These are phyloP conservation scores for Tricholoma terreum DNA, from an alignment of 768 basidiomycete genomes.

Conservation along the genomic window DNA sequence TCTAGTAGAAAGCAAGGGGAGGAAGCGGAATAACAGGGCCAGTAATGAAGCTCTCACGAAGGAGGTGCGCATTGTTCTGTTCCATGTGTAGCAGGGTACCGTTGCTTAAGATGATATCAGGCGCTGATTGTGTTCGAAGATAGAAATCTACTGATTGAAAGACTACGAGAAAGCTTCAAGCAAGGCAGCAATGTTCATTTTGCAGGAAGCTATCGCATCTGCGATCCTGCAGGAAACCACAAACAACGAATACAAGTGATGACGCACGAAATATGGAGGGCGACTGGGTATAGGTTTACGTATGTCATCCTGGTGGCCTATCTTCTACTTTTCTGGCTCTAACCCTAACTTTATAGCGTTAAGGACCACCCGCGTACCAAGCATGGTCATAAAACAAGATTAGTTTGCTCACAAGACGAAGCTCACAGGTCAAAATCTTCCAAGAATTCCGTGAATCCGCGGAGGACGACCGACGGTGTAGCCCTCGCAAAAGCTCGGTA, in stretches of 20 bases:
- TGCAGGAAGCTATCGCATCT: slow-evolving; percentile 36
- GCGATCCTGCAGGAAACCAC: slow-evolving; percentile 29
- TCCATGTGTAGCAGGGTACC: neutral
- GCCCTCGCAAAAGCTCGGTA: slow-evolving; percentile 39
- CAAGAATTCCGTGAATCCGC: slow-evolving; percentile 32
- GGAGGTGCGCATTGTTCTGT: slow-evolving; percentile 12
- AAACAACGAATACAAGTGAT: slow-evolving; percentile 41
- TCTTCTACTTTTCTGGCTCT: slow-evolving; percentile 1
- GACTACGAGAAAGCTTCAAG: slow-evolving; percentile 31
- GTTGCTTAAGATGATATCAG: slow-evolving; percentile 15
- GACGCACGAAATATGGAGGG: slow-evolving; percentile 44
- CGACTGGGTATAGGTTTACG: slow-evolving; percentile 51
- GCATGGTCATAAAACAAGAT: slow-evolving; percentile 47
- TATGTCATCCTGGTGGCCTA: slow-evolving; percentile 22
- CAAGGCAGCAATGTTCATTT: slow-evolving; percentile 38
- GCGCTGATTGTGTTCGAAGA: slow-evolving; percentile 27
- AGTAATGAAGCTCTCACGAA: slow-evolving; percentile 6
- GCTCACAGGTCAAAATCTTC: slow-evolving; percentile 40
- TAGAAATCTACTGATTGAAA: slow-evolving; percentile 29
- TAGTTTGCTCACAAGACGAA: slow-evolving; percentile 52
- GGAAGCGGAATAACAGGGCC: neutral
- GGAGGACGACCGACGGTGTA: slow-evolving; percentile 35
- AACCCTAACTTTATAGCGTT: slow-evolving; percentile 28
- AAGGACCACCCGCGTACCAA: slow-evolving; percentile 48
- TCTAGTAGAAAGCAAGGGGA: neutral